Percentiles rank a stretch among this genome's conserved stretches.
These are phyloP conservation scores for Backusella luteola DNA, from an alignment of 192 early-diverging fungal genomes.

Conservation along the genomic window DNA sequence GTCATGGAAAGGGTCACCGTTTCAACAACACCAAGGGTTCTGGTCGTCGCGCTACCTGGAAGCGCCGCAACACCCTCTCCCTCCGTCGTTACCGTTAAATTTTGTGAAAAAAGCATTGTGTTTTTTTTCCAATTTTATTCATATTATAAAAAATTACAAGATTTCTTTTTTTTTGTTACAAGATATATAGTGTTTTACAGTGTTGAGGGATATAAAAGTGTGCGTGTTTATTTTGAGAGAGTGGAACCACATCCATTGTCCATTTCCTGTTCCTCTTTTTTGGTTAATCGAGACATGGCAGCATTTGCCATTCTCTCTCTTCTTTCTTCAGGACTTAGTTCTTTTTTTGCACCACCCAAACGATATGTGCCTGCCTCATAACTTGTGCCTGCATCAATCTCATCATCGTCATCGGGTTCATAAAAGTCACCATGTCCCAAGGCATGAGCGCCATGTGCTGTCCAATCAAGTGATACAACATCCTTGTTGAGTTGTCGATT, in stretches of 20 bases:
- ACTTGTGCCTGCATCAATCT: constrained; percentile 21
- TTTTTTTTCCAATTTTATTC: not conserved
- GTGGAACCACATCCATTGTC: constrained; percentile 50
- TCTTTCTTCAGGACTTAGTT: constrained; percentile 13
- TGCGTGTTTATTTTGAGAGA: not conserved
- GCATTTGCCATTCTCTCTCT: constrained; percentile 58
- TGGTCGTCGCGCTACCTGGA: too few species aligned
- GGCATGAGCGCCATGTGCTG: constrained; percentile 34
- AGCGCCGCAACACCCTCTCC: too few species aligned
- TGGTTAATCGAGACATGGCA: constrained; percentile 54
- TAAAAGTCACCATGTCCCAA: constrained; percentile 41
- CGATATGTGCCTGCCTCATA: constrained; percentile 61
- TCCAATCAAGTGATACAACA: constrained; percentile 50
- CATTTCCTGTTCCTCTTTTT: constrained; percentile 63
- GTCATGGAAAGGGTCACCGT: too few species aligned
- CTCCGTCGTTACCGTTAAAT: too few species aligned
- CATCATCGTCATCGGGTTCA: constrained; percentile 39
- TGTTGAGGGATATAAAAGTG: not conserved
- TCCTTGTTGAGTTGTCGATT: constrained; percentile 74
- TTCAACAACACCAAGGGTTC: too few species aligned
- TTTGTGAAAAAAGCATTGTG: not conserved
- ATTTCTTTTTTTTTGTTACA: not conserved
- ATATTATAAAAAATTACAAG: not conserved
- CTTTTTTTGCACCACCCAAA: constrained; percentile 38
- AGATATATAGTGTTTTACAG: not conserved